Evolutionary conservation across 371 early-diverging fungal genomes (phyloP).

Genomic region (Actinomortierella wolfii): DNA sequence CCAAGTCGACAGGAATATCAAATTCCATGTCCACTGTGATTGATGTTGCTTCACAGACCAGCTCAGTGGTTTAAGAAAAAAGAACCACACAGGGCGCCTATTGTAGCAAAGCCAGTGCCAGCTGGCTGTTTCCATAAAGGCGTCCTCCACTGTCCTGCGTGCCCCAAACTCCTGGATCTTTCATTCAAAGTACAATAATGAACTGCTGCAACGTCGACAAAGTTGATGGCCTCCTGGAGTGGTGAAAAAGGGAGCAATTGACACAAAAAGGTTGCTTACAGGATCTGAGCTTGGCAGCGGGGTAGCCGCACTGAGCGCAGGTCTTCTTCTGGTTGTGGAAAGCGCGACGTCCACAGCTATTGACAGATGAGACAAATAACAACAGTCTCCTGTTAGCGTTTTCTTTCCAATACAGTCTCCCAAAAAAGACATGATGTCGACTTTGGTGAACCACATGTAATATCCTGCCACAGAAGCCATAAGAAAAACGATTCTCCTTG

Average conservation of each 20-base stretch:
- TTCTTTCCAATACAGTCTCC: background rate
- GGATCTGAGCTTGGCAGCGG: slow-evolving; percentile 96
- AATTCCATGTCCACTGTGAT: no score
- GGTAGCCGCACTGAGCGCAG: slow-evolving; percentile 99
- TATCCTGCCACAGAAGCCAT: background rate
- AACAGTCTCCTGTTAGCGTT: background rate
- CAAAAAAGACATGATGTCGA: background rate
- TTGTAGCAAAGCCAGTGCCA: no score
- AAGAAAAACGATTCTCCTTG: slow-evolving; percentile 6
- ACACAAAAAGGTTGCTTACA: slow-evolving; percentile 69
- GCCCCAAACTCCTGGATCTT: background rate
- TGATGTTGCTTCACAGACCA: no score
- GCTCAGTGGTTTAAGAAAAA: no score
- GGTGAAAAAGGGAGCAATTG: background rate
- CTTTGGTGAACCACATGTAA: background rate
- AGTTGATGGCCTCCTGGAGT: background rate
- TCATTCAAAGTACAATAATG: background rate
- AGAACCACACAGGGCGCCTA: no score
- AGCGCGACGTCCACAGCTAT: slow-evolving; percentile 92
- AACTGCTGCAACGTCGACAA: background rate
- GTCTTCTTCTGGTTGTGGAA: slow-evolving; percentile 99
- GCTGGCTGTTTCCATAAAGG: background rate
- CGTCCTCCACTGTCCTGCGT: background rate
- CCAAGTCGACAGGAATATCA: no score
- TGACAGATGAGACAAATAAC: background rate